Conservation (phyloP, 345 rosid genomes). For the Turritis glabra region DNA sequence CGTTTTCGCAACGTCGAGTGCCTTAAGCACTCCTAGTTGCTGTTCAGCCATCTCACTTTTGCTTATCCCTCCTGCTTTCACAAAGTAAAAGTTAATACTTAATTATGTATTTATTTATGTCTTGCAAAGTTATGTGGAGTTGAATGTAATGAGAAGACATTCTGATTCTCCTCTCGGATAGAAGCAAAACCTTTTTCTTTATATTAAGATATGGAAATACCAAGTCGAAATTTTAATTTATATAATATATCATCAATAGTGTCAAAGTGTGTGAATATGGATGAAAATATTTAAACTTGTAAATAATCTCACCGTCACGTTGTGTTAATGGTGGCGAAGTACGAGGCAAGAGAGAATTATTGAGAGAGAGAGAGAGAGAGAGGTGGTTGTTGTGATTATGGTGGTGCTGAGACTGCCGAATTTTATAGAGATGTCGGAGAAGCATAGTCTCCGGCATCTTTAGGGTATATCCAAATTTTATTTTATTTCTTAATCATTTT, state of each 20-base stretch:
- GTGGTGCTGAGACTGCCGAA: neutral
- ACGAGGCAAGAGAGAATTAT: neutral
- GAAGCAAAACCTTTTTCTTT: no score
- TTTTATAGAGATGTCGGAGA: slow-evolving; percentile 18
- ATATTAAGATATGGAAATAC: no score
- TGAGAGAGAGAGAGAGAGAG: neutral
- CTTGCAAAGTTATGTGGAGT: no score
- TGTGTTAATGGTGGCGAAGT: neutral
- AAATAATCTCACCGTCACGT: slow-evolving; percentile 17
- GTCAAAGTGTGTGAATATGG: no score
- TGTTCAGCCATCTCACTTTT: slow-evolving; percentile 31
- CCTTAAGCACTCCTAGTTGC: slow-evolving; percentile 52
- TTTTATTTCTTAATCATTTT: neutral
- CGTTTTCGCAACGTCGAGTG: slow-evolving; percentile 66
- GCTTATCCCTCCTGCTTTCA: neutral
- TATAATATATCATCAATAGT: no score
- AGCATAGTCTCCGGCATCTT: slow-evolving; percentile 27
- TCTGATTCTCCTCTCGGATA: no score
- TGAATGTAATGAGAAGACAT: no score
- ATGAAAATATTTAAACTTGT: no score
- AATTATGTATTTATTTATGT: no score
- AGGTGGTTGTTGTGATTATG: neutral
- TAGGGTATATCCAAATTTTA: slow-evolving; percentile 21
- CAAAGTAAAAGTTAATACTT: neutral
- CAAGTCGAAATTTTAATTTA: no score